These are phyloP conservation scores for Rhynchospora breviuscula DNA, from an alignment of 176 grass and related monocot genomes.

Conservation along the genomic window DNA sequence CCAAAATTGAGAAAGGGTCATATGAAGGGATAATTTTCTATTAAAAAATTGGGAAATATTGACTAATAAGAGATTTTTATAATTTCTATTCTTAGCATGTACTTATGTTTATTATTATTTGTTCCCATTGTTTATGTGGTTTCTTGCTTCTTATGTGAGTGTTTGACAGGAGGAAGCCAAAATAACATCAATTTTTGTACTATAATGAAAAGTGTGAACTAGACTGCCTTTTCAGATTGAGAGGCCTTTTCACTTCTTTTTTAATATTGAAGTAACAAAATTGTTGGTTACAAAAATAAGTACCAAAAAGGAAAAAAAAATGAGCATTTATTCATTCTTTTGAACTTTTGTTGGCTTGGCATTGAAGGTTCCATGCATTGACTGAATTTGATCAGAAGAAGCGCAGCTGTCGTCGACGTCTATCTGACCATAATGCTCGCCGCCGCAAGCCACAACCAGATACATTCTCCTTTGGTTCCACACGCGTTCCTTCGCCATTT, in stretches of 20 bases:
- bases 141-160: not conserved
- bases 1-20: not conserved
- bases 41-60: not conserved
- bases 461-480: constrained; percentile 60
- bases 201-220: too few relatives aligned
- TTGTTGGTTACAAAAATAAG: not conserved
- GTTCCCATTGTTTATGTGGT: not conserved
- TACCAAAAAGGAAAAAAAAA: not conserved
- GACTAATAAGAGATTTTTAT: not conserved
- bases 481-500: constrained; percentile 52
- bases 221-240: too few relatives aligned
- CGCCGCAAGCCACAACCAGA: constrained; percentile 74
- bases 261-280: not conserved
- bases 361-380: constrained; percentile 76
- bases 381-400: constrained; percentile 91
- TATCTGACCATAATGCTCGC: constrained; percentile 89
- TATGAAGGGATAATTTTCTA: not conserved
- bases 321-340: not conserved
- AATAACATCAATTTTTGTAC: not conserved
- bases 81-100: not conserved
- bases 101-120: not conserved
- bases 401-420: constrained; percentile 78
- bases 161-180: not conserved
- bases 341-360: not conserved
- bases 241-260: not conserved